Percentiles rank a stretch among this genome's conserved stretches.
Evolutionary conservation across 208 protist genomes (phyloP).

Genomic region (Acanthamoeba lenticulata): DNA sequence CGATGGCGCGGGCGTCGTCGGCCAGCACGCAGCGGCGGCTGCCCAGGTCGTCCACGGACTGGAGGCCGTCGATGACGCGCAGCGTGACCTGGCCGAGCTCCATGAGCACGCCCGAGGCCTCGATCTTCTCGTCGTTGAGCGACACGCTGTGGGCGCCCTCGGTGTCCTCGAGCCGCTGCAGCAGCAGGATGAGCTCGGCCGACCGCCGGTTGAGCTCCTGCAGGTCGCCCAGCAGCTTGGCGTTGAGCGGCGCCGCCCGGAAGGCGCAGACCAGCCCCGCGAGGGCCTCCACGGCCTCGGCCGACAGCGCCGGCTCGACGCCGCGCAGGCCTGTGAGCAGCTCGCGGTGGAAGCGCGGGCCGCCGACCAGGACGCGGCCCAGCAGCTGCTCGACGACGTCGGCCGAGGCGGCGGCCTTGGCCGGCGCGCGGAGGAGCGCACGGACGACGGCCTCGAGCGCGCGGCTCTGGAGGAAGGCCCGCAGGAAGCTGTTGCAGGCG

Average conservation of each 20-base stretch:
- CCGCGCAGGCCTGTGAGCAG: background rate
- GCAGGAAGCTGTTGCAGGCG: background rate
- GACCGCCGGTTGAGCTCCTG: constrained; percentile 41
- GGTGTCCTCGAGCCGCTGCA: constrained; percentile 49
- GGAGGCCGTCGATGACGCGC: constrained; percentile 42
- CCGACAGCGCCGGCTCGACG: background rate
- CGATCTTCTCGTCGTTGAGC: constrained; percentile 63
- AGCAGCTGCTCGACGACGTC: background rate
- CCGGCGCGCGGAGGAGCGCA: too few species aligned
- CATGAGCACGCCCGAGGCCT: background rate
- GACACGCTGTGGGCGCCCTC: constrained; percentile 41
- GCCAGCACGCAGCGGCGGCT: background rate
- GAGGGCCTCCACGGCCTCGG: background rate
- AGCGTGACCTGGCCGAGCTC: constrained; percentile 26
- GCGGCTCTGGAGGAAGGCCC: background rate
- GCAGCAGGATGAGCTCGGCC: constrained; percentile 37
- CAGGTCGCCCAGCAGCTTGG: constrained; percentile 20
- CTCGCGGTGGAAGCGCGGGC: background rate
- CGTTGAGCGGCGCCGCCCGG: background rate
- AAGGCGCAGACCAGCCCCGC: background rate
- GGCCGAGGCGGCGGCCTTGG: background rate
- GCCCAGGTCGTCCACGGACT: constrained; percentile 44
- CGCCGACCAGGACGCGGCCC: background rate
- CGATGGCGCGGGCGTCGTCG: background rate
- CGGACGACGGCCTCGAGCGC: constrained; percentile 15